Percentiles rank a stretch among this genome's conserved stretches.
phyloP scores from a whole-genome alignment of 768 basidiomycete genomes.

The Lactarius trivialis region DNA sequence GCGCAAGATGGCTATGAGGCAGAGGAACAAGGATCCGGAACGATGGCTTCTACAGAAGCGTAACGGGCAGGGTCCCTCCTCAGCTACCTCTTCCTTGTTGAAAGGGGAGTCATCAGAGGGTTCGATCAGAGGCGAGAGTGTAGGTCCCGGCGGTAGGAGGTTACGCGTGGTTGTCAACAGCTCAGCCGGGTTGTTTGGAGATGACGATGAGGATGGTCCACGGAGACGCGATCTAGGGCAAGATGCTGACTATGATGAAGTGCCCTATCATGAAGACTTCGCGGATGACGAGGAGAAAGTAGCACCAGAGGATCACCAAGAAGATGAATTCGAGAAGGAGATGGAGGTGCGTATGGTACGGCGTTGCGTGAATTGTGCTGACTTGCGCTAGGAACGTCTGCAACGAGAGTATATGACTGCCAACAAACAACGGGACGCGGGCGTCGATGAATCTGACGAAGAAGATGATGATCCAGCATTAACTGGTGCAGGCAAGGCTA shows the following conservation, averaged over 20 bases:
- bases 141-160: conserved; percentile 62
- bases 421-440: conserved; percentile 64
- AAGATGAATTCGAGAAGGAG: conserved; percentile 74
- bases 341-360: conserved; percentile 48
- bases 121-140: conserved; percentile 49
- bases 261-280: conserved; percentile 76
- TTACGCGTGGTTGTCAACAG: conserved; percentile 67
- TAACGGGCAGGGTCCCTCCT: conserved; percentile 52
- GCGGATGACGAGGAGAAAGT: conserved; percentile 80
- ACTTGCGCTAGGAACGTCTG: conserved; percentile 57
- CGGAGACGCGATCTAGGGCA: conserved; percentile 57
- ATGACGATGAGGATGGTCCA: conserved; percentile 47
- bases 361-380: background rate
- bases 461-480: conserved; percentile 52
- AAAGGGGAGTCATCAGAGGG: conserved; percentile 48
- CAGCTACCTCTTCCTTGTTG: conserved; percentile 60
- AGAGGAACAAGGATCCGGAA: conserved; percentile 71
- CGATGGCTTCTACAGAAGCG: conserved; percentile 61
- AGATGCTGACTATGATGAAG: conserved; percentile 79
- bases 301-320: conserved; percentile 62
- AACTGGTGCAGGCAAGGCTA: conserved; percentile 66
- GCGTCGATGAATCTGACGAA: conserved; percentile 71
- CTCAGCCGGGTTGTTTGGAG: conserved; percentile 53
- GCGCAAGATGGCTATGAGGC: conserved; percentile 43
- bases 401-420: conserved; percentile 77